Percentiles rank a stretch among this genome's conserved stretches.
Conservation (phyloP, 2,329 filamentous ascomycete genomes). For the Amesomyces nigricolor region DNA sequence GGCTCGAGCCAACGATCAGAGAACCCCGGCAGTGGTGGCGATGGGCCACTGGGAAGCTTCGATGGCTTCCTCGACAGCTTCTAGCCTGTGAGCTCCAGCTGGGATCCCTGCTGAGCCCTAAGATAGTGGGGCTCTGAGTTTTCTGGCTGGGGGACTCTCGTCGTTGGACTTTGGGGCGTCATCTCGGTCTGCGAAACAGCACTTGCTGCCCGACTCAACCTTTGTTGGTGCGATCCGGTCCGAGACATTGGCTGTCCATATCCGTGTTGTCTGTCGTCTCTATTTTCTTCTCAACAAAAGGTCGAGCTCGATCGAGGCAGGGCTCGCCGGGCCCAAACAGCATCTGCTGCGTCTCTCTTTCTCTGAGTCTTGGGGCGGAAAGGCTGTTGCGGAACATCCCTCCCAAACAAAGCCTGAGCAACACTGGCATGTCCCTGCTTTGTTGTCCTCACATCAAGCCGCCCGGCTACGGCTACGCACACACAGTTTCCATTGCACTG, state of each 20-base stretch:
- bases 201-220: background rate
- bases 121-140: background rate
- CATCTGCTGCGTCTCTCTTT: no score
- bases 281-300: background rate
- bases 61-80: slow-evolving; percentile 17
- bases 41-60: slow-evolving; percentile 4
- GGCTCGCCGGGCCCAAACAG: no score
- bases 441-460: no score
- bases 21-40: background rate
- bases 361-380: no score
- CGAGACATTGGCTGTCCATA: slow-evolving; percentile 9
- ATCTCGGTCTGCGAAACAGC: background rate
- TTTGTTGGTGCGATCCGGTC: background rate
- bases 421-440: no score
- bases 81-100: slow-evolving; percentile 16
- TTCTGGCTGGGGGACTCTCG: background rate
- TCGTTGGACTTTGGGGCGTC: background rate
- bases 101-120: slow-evolving; percentile 12
- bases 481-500: background rate
- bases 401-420: no score
- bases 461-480: background rate
- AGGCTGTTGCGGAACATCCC: no score
- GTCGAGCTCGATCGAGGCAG: background rate
- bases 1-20: background rate
- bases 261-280: background rate